These are phyloP conservation scores for Raphidocelis subcapitata DNA, from an alignment of 139 green algal species.

Conservation along the genomic window DNA sequence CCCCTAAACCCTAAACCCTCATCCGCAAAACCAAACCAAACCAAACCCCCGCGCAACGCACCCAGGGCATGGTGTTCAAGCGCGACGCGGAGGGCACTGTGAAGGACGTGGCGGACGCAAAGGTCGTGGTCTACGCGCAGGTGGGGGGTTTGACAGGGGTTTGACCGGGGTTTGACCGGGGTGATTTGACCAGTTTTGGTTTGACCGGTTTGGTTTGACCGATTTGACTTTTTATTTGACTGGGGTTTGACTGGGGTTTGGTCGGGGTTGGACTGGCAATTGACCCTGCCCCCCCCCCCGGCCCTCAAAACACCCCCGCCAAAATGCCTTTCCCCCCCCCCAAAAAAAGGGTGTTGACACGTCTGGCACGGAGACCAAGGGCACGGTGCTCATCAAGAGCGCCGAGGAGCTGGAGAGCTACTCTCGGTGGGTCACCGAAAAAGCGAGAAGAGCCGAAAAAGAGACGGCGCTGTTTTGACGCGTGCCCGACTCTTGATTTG, in stretches of 20 bases:
- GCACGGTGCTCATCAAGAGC: constrained; percentile 95
- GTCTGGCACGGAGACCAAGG: constrained; percentile 71
- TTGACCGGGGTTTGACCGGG: neutral
- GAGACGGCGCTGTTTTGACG: too few species aligned
- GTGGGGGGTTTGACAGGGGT: constrained; percentile 33
- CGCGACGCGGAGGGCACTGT: constrained; percentile 86
- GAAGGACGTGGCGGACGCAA: constrained; percentile 77
- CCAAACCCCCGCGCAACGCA: too few species aligned
- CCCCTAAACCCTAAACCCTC: too few species aligned
- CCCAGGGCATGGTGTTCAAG: constrained; percentile 87
- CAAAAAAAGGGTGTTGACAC: constrained; percentile 58
- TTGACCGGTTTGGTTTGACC: neutral
- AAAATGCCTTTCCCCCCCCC: too few species aligned
- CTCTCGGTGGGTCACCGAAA: constrained; percentile 50
- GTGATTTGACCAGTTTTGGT: neutral
- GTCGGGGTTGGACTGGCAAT: too few species aligned
- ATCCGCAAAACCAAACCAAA: too few species aligned
- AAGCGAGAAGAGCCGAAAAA: too few species aligned
- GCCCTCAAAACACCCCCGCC: too few species aligned
- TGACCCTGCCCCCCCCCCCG: too few species aligned
- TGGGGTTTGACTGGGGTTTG: too few species aligned
- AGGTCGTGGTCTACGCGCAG: constrained; percentile 80
- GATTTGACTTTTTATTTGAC: too few species aligned
- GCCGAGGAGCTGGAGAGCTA: constrained; percentile 95
- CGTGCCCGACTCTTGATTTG: too few species aligned